Conservation (phyloP, 179 eudicot species). For the Beta corolliflora region DNA sequence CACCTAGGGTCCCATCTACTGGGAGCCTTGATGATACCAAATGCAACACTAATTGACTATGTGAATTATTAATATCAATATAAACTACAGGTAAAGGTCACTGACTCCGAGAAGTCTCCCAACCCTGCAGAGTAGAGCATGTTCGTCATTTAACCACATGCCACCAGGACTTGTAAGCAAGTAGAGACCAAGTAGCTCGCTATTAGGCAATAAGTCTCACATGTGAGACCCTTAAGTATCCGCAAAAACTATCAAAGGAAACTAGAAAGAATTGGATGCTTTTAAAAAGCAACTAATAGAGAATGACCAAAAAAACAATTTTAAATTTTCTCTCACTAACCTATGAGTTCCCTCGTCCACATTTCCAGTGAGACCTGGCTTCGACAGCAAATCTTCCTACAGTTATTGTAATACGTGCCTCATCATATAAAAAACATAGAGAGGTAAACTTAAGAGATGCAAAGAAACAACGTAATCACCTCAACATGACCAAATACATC, state of each 20-base stretch:
- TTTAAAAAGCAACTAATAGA: background rate
- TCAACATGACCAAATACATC: conserved; percentile 35
- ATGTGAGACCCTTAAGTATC: background rate
- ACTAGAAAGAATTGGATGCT: background rate
- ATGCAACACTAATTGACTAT: background rate
- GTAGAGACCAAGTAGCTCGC: background rate
- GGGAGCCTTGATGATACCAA: background rate
- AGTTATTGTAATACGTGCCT: conserved; percentile 20
- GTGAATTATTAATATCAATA: background rate
- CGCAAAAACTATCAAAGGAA: background rate
- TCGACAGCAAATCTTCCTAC: conserved; percentile 45
- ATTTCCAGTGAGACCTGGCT: conserved; percentile 22
- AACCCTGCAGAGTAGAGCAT: background rate
- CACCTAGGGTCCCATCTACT: background rate
- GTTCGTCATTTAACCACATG: background rate
- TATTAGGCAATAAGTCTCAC: background rate
- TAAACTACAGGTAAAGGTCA: background rate
- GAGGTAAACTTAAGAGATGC: conserved; percentile 13
- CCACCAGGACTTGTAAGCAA: background rate
- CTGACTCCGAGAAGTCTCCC: background rate
- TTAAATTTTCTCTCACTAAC: conserved; percentile 52
- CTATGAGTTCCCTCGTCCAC: conserved; percentile 46
- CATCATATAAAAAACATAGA: conserved; percentile 7
- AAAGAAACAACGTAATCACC: conserved; percentile 30
- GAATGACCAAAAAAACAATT: background rate